Base-by-base conservation (phyloP, 2,329 filamentous ascomycete genomes). In the Lithohypha guttulata region DNA sequence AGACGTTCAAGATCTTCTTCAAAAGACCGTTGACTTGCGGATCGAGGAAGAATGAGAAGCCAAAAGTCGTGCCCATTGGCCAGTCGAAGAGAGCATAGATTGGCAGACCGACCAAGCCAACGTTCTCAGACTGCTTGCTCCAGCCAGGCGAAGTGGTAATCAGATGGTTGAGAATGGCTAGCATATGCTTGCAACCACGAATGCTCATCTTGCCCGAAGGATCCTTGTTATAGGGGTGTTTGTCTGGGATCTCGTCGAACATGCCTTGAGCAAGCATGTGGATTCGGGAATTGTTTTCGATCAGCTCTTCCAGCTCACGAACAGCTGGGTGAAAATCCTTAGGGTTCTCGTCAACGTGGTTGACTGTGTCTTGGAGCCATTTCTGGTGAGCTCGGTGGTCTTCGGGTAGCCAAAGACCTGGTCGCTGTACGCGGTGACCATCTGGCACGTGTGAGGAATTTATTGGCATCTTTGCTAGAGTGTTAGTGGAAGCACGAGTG, bases 251-350 rank as follows among this genome's bases (percentile, higher is more conserved):
- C 59, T 84, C 75, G 20, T 72, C 64, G 58, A 80, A 84, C 80
- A 84, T 84, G 46, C 70, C 63, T 17, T 63, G 62, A 52, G 81
- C 74, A 54, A 77, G 73, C 68, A 83, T 77, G 61, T 75, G 78
- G 19, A 84, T 62, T 17, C 76, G 69, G 1, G 77, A 62, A 46
- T 75, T 75, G 20, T 57, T 56, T 55, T 84, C 79, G 45, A 84
- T 83, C 18, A 83, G 59, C 2, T 71, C 56, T 52, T 76, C 68
- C 60, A 84, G 81, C 46, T 82, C 79, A 45, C 69, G 51, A 1
- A 84, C 57, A 0, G 75, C 75, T 0, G 77, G 77, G 9, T 70
- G 66, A 1, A 83, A 62, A 2, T 68, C 56, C 47, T 69, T 59
- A 3, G 59, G 52, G 6, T 62, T 59, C 41, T 71, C 58, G 49